Percentiles rank a stretch among this genome's conserved stretches.
phyloP scores from a whole-genome alignment of 495 filamentous ascomycete genomes.

The Hamigera avellanea region DNA sequence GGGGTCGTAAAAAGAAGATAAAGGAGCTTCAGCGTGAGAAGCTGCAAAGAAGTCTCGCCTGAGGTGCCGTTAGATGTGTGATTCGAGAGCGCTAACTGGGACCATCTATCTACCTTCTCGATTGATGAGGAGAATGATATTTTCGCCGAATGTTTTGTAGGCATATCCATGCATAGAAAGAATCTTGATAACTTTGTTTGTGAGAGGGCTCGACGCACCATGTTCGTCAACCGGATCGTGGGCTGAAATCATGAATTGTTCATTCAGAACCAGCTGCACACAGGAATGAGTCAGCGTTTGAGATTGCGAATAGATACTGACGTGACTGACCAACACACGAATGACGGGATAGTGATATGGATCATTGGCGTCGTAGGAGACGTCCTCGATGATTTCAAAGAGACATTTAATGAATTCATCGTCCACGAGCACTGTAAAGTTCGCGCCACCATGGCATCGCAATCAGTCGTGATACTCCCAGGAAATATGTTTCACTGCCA shows the following conservation, averaged over 20 bases:
- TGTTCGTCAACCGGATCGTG: constrained; percentile 37
- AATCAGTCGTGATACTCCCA: not conserved
- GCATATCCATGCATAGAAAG: constrained; percentile 64
- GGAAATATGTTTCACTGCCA: too few species aligned
- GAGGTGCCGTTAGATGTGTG: not conserved
- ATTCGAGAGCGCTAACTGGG: not conserved
- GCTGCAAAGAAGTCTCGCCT: constrained; percentile 79
- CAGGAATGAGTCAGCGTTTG: constrained; percentile 6
- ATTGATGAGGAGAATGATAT: constrained; percentile 92
- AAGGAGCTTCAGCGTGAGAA: constrained; percentile 88
- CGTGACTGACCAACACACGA: constrained; percentile 65
- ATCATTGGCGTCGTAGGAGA: constrained; percentile 83
- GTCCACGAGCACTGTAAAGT: constrained; percentile 48
- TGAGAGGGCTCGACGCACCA: constrained; percentile 40
- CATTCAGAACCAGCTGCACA: constrained; percentile 80
- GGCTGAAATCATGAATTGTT: constrained; percentile 86
- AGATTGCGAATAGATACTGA: not conserved
- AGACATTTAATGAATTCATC: constrained; percentile 77
- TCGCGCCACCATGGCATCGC: not conserved
- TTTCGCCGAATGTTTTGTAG: constrained; percentile 95
- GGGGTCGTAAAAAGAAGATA: constrained; percentile 90
- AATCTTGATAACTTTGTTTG: constrained; percentile 87
- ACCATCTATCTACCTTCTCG: constrained; percentile 57
- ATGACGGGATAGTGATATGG: constrained; percentile 96
- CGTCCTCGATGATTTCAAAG: constrained; percentile 77